Conservation (phyloP, 371 early-diverging fungal genomes). For the Dentiscutata heterogama region DNA sequence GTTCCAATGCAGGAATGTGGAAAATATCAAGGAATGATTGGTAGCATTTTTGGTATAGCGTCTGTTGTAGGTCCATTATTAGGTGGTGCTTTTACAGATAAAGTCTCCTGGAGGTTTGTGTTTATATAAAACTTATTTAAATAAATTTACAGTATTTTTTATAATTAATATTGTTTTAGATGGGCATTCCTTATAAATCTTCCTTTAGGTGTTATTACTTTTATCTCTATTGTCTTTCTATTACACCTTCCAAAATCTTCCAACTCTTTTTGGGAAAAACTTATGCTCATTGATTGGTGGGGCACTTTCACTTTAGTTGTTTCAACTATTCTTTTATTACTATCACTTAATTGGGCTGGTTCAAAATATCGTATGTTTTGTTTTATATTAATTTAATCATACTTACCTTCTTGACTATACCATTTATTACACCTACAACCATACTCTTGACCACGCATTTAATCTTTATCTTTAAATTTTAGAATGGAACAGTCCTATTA, state of each 20-base stretch:
- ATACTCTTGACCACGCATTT: no score
- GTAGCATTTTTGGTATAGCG: conserved; percentile 66
- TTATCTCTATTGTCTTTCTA: conserved; percentile 62
- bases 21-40: conserved; percentile 57
- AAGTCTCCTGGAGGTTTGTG: conserved; percentile 55
- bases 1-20: conserved; percentile 21
- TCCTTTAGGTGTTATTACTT: conserved; percentile 69
- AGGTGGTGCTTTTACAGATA: conserved; percentile 77
- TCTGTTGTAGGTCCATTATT: conserved; percentile 78
- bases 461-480: no score
- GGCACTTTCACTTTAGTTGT: conserved; percentile 66
- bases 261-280: conserved; percentile 58
- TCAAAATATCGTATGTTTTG: conserved; percentile 57
- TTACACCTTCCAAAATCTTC: conserved; percentile 60
- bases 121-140: no score
- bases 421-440: no score
- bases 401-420: no score
- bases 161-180: conserved; percentile 59
- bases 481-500: conserved; percentile 60
- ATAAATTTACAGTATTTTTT: no score
- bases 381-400: no score
- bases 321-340: conserved; percentile 62
- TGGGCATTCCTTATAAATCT: conserved; percentile 87
- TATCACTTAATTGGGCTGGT: conserved; percentile 71
- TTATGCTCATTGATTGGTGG: conserved; percentile 64